phyloP scores from a whole-genome alignment of 2,329 filamentous ascomycete species.

The Aureobasidium sp. region DNA sequence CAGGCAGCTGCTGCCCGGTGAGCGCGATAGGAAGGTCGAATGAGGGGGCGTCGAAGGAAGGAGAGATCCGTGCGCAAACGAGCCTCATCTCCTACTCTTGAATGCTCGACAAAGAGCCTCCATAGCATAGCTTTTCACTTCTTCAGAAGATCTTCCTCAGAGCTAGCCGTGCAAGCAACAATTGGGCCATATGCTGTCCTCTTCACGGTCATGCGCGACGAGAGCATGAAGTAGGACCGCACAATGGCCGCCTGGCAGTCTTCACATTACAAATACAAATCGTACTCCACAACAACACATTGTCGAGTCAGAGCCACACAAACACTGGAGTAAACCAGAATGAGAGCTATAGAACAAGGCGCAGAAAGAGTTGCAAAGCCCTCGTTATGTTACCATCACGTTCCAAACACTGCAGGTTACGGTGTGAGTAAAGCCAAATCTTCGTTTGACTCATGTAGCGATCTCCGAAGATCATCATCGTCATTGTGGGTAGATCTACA shows the following conservation, averaged over 20 bases:
- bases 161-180: no score
- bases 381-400: background rate
- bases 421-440: background rate
- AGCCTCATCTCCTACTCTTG: background rate
- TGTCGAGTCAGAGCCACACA: no score
- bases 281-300: background rate
- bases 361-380: background rate
- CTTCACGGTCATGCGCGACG: no score
- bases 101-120: no score
- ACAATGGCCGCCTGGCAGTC: no score
- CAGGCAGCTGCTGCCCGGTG: background rate
- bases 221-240: no score
- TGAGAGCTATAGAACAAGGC: background rate
- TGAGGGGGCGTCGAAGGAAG: background rate
- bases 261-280: no score
- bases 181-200: background rate
- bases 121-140: no score
- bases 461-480: background rate
- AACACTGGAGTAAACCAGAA: background rate
- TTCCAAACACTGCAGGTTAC: background rate
- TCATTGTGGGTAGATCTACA: slow-evolving; percentile 1
- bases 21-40: background rate
- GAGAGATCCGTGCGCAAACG: background rate
- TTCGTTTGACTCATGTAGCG: background rate
- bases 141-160: no score